Conservation (phyloP, 2,329 filamentous ascomycete genomes). For the Epichloe festucae region DNA sequence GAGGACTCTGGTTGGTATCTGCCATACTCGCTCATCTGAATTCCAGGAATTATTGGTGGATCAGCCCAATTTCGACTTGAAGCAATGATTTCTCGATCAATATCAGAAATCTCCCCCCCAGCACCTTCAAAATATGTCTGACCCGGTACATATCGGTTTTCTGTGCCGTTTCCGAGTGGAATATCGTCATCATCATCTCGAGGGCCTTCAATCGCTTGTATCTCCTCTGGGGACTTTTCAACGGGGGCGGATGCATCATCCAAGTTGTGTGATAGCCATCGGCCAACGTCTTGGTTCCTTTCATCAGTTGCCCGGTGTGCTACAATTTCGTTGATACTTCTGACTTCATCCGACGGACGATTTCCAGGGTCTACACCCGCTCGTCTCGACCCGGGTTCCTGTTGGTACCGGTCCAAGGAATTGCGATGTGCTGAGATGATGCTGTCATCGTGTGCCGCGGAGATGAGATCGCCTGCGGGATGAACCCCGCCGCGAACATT, state of each 20-base stretch:
- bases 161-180: slow-evolving; percentile 31
- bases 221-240: slow-evolving; percentile 15
- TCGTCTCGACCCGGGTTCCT: slow-evolving; percentile 25
- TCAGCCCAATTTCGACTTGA: slow-evolving; percentile 36
- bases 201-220: slow-evolving; percentile 10
- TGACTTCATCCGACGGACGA: slow-evolving; percentile 29
- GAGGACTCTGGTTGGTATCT: slow-evolving; percentile 36
- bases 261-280: slow-evolving; percentile 32
- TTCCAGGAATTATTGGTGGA: slow-evolving; percentile 32
- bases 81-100: slow-evolving; percentile 38
- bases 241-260: slow-evolving; percentile 14
- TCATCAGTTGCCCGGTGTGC: slow-evolving; percentile 28
- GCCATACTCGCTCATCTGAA: slow-evolving; percentile 20
- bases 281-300: slow-evolving; percentile 35
- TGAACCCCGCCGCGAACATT: slow-evolving; percentile 23
- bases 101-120: slow-evolving; percentile 29
- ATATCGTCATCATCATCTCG: slow-evolving; percentile 27
- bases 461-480: slow-evolving; percentile 28
- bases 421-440: slow-evolving; percentile 21
- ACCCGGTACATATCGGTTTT: slow-evolving; percentile 35
- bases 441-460: slow-evolving; percentile 11
- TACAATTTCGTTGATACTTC: slow-evolving; percentile 37
- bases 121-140: slow-evolving; percentile 35
- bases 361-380: slow-evolving; percentile 34
- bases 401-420: slow-evolving; percentile 28